Conservation (phyloP, 805 yeast species). For the Maudiozyma pseudohumilis region DNA sequence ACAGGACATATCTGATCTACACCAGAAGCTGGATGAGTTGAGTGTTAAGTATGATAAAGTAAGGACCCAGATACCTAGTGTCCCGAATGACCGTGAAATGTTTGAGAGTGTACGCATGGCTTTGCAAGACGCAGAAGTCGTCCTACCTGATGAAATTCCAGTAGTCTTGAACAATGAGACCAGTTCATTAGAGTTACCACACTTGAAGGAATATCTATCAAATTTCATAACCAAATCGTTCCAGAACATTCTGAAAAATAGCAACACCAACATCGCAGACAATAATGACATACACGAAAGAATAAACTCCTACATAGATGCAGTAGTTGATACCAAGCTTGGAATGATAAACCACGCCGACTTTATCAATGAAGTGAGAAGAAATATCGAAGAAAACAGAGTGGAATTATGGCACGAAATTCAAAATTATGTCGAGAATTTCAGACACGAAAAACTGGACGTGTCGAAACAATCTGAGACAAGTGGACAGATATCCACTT, state of each 20-base stretch:
- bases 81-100: neutral
- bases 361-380: slow-evolving; percentile 22
- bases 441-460: neutral
- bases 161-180: slow-evolving; percentile 16
- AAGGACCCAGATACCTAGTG: neutral
- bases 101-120: slow-evolving; percentile 4
- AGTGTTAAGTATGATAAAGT: neutral
- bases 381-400: slow-evolving; percentile 19
- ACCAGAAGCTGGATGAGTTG: slow-evolving; percentile 8
- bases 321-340: slow-evolving; percentile 23
- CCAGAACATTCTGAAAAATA: neutral
- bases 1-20: slow-evolving; percentile 15
- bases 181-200: neutral
- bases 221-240: neutral
- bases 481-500: slow-evolving; percentile 17
- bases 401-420: slow-evolving; percentile 23
- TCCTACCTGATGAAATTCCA: slow-evolving; percentile 25
- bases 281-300: slow-evolving; percentile 14
- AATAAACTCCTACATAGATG: slow-evolving; percentile 24
- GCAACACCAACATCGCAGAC: neutral
- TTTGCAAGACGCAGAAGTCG: slow-evolving; percentile 8
- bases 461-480: slow-evolving; percentile 7
- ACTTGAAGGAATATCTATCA: neutral
- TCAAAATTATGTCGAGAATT: slow-evolving; percentile 6
- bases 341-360: slow-evolving; percentile 23